phyloP scores from a whole-genome alignment of 1,139 yeast species.

The Sugiyamaella neomexicana region DNA sequence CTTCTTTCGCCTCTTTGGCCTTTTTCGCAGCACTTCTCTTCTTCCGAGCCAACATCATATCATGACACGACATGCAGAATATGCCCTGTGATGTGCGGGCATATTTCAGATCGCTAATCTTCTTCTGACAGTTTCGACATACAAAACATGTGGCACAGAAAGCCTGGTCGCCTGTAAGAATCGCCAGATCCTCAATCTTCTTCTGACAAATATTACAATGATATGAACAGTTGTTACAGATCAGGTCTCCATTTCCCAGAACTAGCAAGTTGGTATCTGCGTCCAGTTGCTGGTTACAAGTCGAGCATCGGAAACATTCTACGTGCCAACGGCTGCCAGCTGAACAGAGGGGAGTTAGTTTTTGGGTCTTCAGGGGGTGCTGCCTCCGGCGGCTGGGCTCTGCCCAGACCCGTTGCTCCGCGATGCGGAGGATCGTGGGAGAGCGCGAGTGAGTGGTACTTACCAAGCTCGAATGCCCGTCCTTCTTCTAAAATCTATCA shows the following conservation, averaged over 20 bases:
- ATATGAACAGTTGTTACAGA: conserved; percentile 89
- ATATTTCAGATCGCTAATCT: conserved; percentile 85
- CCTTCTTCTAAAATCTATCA: conserved; percentile 38
- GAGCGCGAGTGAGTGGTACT: conserved; percentile 16
- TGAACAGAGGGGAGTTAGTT: conserved; percentile 31
- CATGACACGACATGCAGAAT: conserved; percentile 93
- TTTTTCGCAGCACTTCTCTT: conserved; percentile 24
- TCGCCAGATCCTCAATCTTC: conserved; percentile 94
- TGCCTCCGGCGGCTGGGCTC: conserved; percentile 12
- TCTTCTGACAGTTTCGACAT: conserved; percentile 84
- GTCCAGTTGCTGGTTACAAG: conserved; percentile 74
- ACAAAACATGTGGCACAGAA: conserved; percentile 90
- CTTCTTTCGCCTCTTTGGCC: not conserved
- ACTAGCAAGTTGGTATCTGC: conserved; percentile 88
- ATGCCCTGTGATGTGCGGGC: conserved; percentile 94
- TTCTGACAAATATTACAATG: conserved; percentile 84
- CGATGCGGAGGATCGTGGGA: not conserved
- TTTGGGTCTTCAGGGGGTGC: conserved; percentile 20
- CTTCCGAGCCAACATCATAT: conserved; percentile 71
- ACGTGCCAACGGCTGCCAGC: conserved; percentile 97
- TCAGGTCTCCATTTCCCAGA: conserved; percentile 86
- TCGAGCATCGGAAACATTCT: conserved; percentile 79
- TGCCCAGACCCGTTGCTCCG: not conserved
- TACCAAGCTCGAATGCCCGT: conserved; percentile 45
- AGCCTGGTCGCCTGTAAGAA: conserved; percentile 89